Percentiles rank a stretch among this genome's conserved stretches.
Conservation (phyloP, 306 rosid species). For the Sicyos baderoa region DNA sequence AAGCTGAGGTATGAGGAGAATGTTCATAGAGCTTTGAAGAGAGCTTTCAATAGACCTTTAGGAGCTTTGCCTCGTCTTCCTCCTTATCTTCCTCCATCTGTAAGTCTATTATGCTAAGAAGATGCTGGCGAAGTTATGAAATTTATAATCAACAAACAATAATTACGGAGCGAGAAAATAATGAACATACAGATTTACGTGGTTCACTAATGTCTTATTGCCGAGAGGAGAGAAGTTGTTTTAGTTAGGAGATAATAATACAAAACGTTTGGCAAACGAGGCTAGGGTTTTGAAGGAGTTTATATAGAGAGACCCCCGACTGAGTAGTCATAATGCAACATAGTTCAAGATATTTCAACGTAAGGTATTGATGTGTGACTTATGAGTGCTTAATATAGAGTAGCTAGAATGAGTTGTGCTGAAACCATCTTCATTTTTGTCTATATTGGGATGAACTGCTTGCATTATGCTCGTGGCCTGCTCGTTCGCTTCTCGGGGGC, state of each 20-base stretch:
- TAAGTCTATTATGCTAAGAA: conserved; percentile 24
- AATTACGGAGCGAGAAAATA: no score
- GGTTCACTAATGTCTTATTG: no score
- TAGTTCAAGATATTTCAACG: no score
- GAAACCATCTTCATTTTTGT: background rate
- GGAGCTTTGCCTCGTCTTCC: conserved; percentile 96
- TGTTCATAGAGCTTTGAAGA: conserved; percentile 81
- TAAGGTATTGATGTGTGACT: background rate
- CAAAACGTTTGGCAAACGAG: no score
- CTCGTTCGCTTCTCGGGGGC: background rate
- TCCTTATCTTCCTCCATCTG: conserved; percentile 84
- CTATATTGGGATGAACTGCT: background rate
- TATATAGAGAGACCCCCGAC: no score
- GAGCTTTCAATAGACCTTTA: conserved; percentile 78
- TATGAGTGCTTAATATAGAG: background rate
- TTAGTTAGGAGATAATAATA: no score
- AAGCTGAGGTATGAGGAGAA: conserved; percentile 86
- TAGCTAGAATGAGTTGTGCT: background rate
- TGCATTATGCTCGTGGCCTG: background rate
- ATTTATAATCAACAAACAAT: no score
- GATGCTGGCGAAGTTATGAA: background rate
- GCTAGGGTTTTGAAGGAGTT: no score
- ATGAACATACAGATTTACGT: no score
- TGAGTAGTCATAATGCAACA: no score
- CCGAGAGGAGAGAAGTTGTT: no score